Evolutionary conservation across 1,139 yeast genomes (phyloP).

Genomic region (Eremothecium cymbalariae): DNA sequence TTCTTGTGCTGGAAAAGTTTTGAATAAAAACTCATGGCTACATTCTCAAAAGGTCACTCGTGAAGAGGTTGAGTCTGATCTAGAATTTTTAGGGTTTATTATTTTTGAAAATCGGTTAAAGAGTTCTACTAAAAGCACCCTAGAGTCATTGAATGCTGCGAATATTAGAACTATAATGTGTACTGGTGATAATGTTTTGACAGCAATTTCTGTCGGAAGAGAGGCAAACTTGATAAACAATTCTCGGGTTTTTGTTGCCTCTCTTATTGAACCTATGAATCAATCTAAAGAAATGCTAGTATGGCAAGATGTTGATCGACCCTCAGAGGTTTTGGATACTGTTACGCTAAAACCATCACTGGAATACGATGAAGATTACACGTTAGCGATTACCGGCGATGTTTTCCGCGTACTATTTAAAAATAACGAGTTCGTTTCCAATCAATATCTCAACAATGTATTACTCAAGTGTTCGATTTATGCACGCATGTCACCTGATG

Average conservation of each 20-base stretch:
- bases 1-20: constrained; percentile 73
- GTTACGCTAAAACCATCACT: constrained; percentile 49
- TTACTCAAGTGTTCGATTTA: constrained; percentile 69
- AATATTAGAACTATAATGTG: constrained; percentile 85
- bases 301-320: constrained; percentile 62
- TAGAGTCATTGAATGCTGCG: constrained; percentile 53
- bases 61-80: constrained; percentile 55
- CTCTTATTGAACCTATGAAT: constrained; percentile 34
- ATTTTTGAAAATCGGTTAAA: constrained; percentile 88
- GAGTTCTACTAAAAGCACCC: constrained; percentile 52
- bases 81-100: constrained; percentile 78
- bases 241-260: constrained; percentile 59
- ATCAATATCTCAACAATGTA: constrained; percentile 44
- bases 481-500: constrained; percentile 99
- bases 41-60: constrained; percentile 42
- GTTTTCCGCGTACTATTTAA: constrained; percentile 70
- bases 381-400: constrained; percentile 87
- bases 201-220: constrained; percentile 87
- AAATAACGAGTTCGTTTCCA: constrained; percentile 35
- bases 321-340: constrained; percentile 49
- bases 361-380: constrained; percentile 37
- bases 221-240: constrained; percentile 63
- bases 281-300: constrained; percentile 33
- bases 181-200: constrained; percentile 91
- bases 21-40: constrained; percentile 38